Percentiles rank a stretch among this genome's conserved stretches.
Conservation (phyloP, 1,284 basidiomycete species). For the Cutaneotrichosporon sp. region DNA sequence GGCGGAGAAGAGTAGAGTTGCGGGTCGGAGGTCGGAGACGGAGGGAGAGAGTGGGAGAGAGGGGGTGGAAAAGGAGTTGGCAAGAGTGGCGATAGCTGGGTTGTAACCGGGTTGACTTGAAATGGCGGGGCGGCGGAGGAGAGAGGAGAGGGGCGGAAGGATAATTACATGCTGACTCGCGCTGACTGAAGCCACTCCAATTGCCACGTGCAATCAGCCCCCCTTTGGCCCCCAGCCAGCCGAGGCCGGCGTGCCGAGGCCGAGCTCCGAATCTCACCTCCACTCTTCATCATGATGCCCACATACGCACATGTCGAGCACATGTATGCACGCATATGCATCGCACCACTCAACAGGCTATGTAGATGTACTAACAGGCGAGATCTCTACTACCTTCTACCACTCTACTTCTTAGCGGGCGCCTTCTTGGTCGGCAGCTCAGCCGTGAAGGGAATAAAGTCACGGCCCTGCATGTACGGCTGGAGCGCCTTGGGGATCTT, state of each 20-base stretch:
- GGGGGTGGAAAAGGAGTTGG: neutral
- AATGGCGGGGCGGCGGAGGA: neutral
- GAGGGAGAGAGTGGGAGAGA: neutral
- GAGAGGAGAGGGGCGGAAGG: neutral
- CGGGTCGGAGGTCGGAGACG: neutral
- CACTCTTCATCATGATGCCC: neutral
- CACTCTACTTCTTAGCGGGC: conserved; percentile 37
- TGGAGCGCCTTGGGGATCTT: conserved; percentile 83
- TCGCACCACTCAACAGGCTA: neutral
- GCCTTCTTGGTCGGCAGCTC: conserved; percentile 46
- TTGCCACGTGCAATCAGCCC: neutral
- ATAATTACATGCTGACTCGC: neutral
- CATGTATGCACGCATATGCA: neutral
- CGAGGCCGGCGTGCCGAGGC: neutral
- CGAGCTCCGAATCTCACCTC: neutral
- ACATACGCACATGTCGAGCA: neutral
- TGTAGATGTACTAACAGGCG: neutral
- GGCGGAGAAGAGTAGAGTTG: conserved; percentile 3
- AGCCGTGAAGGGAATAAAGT: conserved; percentile 77
- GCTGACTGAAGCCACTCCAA: neutral
- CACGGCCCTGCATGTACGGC: conserved; percentile 94
- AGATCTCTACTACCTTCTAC: conserved; percentile 6
- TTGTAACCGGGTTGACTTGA: neutral
- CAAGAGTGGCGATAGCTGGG: neutral
- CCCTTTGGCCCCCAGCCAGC: neutral